Conservation (phyloP, 1,284 basidiomycete genomes). For the Cryptococcus depauperatus region DNA sequence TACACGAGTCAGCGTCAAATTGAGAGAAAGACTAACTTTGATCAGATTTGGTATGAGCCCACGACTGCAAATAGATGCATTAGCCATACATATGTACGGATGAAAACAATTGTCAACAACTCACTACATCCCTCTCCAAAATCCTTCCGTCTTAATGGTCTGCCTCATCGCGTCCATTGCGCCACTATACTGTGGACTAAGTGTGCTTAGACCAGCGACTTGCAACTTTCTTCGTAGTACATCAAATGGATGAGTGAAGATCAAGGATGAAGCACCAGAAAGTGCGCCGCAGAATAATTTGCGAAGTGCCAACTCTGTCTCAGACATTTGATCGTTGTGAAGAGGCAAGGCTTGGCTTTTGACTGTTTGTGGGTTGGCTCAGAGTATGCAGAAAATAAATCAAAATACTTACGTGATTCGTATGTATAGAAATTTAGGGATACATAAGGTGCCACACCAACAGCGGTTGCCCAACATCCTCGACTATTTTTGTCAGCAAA, state of each 20-base stretch:
- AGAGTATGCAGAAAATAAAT: too few species aligned
- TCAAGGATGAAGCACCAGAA: slow-evolving; percentile 69
- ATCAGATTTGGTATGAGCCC: slow-evolving; percentile 87
- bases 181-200: slow-evolving; percentile 61
- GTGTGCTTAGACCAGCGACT: slow-evolving; percentile 64
- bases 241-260: slow-evolving; percentile 92
- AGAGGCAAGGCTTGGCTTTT: slow-evolving; percentile 28
- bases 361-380: too few species aligned
- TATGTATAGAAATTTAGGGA: slow-evolving; percentile 46
- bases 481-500: slow-evolving; percentile 21
- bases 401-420: too few species aligned
- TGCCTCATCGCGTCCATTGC: slow-evolving; percentile 65
- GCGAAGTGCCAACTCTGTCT: slow-evolving; percentile 27
- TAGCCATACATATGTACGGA: background rate
- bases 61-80: slow-evolving; percentile 56
- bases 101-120: slow-evolving; percentile 7
- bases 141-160: slow-evolving; percentile 67
- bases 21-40: slow-evolving; percentile 49
- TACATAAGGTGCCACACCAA: slow-evolving; percentile 82
- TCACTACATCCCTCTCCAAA: slow-evolving; percentile 46
- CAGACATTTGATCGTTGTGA: slow-evolving; percentile 12
- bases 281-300: slow-evolving; percentile 49
- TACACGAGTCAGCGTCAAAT: slow-evolving; percentile 46
- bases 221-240: slow-evolving; percentile 93
- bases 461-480: slow-evolving; percentile 76